Conservation (phyloP, 129 eudicot species). For the Sambucus nigra region DNA sequence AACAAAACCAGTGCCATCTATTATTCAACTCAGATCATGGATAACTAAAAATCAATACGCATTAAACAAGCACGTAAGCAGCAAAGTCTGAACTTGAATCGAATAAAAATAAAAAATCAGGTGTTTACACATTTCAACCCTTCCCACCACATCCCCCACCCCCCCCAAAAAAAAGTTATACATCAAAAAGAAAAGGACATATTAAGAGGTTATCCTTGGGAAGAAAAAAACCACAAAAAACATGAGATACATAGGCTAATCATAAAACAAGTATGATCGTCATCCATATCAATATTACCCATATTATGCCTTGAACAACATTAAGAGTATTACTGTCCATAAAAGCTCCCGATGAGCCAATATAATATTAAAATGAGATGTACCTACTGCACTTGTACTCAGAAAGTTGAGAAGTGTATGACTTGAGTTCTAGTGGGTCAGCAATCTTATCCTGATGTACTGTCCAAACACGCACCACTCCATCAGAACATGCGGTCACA, state of each 20-base stretch:
- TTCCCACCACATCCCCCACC: neutral
- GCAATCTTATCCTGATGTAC: slow-evolving; percentile 47
- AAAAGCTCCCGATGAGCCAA: neutral
- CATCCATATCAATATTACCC: neutral
- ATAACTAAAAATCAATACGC: neutral
- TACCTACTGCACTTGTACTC: slow-evolving; percentile 82
- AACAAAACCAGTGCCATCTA: neutral
- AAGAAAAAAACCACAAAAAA: neutral
- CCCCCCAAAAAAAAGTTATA: neutral
- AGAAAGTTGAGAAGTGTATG: slow-evolving; percentile 49
- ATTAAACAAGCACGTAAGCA: neutral
- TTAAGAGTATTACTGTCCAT: too few relatives aligned
- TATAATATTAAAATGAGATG: neutral
- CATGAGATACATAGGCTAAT: neutral
- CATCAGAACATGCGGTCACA: slow-evolving; percentile 98
- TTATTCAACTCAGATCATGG: neutral
- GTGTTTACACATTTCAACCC: neutral
- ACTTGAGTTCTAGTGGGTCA: slow-evolving; percentile 54
- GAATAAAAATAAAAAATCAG: too few relatives aligned
- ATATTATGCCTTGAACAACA: too few relatives aligned
- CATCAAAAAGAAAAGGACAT: neutral
- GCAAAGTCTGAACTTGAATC: neutral
- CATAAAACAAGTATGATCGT: neutral
- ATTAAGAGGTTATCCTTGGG: too few relatives aligned
- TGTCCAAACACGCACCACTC: slow-evolving; percentile 93